Base-by-base conservation (phyloP, 164 flowering plant species). In the Akebia trifoliata region DNA sequence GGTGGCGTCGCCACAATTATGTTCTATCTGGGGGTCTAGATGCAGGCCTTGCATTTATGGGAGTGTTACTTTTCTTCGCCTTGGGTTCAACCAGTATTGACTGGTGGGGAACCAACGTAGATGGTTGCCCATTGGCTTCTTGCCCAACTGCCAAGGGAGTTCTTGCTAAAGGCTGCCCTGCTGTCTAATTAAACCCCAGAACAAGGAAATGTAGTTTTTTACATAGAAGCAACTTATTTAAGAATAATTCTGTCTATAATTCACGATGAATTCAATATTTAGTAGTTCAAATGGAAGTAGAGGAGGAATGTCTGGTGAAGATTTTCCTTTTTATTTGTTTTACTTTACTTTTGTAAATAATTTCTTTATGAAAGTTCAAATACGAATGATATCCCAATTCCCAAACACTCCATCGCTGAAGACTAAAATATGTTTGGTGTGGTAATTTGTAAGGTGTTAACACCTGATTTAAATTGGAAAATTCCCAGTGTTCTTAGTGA, bases 41-140 rank as follows among this genome's bases (percentile, higher is more conserved):
- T 55, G 93, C 88, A 3, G 89, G 96, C 0, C 61, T 82, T 12
- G 96, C 96, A 5, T 88, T 88, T 62, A 83, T 81, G 86, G 90
- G 76, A 4, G 85, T 85, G 72, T 60, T 82, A 0, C 46, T 81
- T 64, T 85, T 74, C 42, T 42, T 81, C 14, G 65, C 78, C 38
- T 66, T 86, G 66, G 86, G 81, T 1, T 60, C 63, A 5, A 46
- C 77, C 25, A 69, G 69, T 46, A 26, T 85, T 15, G 44, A 63
- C 37, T 81, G 91, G 91, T 87, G 95, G 89, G 91, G 95, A 15
- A 75, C 63, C 61, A 76, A 80, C 18, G 64, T 74, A 15, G 87
- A 83, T 63, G 81, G 78, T 0, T 87, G 89, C 39, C 70, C 84
- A 15, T 56, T 76, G 40, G 90, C 94, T 34, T 38, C 74, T 17